phyloP scores from a whole-genome alignment of 805 yeast species.

The Kuraishia capsulata region DNA sequence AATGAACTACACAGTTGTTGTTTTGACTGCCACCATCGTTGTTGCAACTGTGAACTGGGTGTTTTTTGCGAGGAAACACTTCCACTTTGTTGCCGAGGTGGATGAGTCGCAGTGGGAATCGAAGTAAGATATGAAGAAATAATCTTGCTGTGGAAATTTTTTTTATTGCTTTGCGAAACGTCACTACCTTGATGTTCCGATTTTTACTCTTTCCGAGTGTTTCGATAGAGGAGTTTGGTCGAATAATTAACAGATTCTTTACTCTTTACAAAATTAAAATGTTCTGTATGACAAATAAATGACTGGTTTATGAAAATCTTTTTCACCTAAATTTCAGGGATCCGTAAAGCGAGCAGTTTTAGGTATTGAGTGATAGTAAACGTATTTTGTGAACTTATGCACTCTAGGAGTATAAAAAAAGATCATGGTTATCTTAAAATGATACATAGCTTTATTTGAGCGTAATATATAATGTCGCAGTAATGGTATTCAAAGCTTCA shows the following conservation, averaged over 20 bases:
- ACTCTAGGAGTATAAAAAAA: too few relatives aligned
- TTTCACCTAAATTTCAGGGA: too few relatives aligned
- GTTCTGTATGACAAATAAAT: too few relatives aligned
- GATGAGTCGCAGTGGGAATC: background rate
- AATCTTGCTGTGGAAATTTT: background rate
- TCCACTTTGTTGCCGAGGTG: background rate
- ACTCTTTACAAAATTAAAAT: too few relatives aligned
- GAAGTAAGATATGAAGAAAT: background rate
- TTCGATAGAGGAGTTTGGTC: background rate
- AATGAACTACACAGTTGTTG: conserved; percentile 49
- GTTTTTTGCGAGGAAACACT: conserved; percentile 9
- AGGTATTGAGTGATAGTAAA: too few relatives aligned
- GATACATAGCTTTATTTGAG: background rate
- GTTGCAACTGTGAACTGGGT: conserved; percentile 14
- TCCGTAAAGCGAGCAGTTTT: too few relatives aligned
- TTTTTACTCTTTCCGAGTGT: background rate
- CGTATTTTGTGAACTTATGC: too few relatives aligned
- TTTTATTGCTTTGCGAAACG: too few relatives aligned
- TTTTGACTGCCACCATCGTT: conserved; percentile 24
- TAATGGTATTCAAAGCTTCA: too few relatives aligned
- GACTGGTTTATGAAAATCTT: too few relatives aligned
- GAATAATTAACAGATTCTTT: background rate
- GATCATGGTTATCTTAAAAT: too few relatives aligned
- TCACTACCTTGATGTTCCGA: too few relatives aligned
- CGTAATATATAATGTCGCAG: background rate